Evolutionary conservation across 31 red algal species (phyloP).

Genomic region (Bonnemaisonia californica): DNA sequence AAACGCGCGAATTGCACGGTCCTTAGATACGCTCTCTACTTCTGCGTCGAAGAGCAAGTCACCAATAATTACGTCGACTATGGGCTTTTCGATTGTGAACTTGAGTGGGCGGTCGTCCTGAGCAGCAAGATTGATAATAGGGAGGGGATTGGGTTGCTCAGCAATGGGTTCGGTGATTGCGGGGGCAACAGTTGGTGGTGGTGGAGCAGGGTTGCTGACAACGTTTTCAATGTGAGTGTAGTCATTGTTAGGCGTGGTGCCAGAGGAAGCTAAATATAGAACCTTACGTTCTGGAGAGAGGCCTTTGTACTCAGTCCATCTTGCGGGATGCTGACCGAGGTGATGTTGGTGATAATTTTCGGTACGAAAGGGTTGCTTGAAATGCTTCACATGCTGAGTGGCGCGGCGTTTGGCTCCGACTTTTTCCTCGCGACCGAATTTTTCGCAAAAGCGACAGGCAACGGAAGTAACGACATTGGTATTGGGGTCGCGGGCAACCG

Average conservation of each 20-base stretch:
- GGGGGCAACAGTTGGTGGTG: not conserved
- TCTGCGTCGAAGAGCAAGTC: constrained; percentile 9
- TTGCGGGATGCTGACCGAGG: constrained; percentile 20
- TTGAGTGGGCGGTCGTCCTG: not conserved
- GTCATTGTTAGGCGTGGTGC: not conserved
- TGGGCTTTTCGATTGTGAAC: constrained; percentile 4
- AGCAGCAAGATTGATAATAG: not conserved
- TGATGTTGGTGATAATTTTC: constrained; percentile 53
- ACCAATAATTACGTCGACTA: constrained; percentile 28
- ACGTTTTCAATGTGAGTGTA: constrained; percentile 17
- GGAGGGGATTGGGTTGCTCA: not conserved
- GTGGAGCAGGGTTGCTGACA: not conserved
- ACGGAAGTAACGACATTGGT: constrained; percentile 29
- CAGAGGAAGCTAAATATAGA: constrained; percentile 13
- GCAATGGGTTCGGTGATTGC: not conserved
- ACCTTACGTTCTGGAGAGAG: constrained; percentile 27
- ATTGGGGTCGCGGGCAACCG: constrained; percentile 10
- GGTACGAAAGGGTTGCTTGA: constrained; percentile 37
- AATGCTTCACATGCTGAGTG: constrained; percentile 38
- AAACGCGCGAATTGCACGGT: constrained; percentile 24
- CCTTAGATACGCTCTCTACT: constrained; percentile 10
- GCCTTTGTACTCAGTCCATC: constrained; percentile 41
- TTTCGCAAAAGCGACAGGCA: constrained; percentile 45
- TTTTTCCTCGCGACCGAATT: constrained; percentile 46
- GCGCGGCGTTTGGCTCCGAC: constrained; percentile 41